These are phyloP conservation scores for Backusella circina DNA, from an alignment of 192 early-diverging fungal genomes.

Conservation along the genomic window DNA sequence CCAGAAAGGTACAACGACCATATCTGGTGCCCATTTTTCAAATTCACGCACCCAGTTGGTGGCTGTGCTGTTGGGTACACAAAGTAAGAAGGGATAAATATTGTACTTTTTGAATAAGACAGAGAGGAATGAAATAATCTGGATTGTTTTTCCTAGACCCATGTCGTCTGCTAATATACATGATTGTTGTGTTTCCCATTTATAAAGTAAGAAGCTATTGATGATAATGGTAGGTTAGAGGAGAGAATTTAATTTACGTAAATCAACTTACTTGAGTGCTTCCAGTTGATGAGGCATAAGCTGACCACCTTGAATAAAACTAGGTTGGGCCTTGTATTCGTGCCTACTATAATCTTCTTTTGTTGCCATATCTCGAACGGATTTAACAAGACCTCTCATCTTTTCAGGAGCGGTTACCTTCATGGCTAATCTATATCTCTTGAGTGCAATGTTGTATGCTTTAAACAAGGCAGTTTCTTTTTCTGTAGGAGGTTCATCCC, in stretches of 20 bases:
- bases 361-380: constrained; percentile 16
- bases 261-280: constrained; percentile 44
- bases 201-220: constrained; percentile 62
- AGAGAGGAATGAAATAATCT: constrained; percentile 59
- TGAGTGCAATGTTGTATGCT: constrained; percentile 35
- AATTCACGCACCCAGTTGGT: constrained; percentile 75
- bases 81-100: constrained; percentile 61
- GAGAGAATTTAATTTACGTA: background rate
- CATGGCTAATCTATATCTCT: constrained; percentile 33
- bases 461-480: constrained; percentile 27
- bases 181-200: constrained; percentile 54
- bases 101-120: constrained; percentile 42
- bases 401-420: constrained; percentile 34
- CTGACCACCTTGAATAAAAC: constrained; percentile 46
- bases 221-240: background rate
- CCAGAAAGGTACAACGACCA: constrained; percentile 52
- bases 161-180: constrained; percentile 76
- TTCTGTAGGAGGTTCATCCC: constrained; percentile 35
- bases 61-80: constrained; percentile 61
- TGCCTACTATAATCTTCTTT: constrained; percentile 34
- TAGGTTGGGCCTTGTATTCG: constrained; percentile 53
- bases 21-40: constrained; percentile 62
- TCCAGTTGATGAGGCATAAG: constrained; percentile 67
- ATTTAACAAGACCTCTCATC: constrained; percentile 25
- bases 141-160: constrained; percentile 77